Evolutionary conservation across 495 filamentous ascomycete genomes (phyloP), one percentile per base, ranked within the genome.

Genomic region (Podospora pseudoanserina): DNA sequence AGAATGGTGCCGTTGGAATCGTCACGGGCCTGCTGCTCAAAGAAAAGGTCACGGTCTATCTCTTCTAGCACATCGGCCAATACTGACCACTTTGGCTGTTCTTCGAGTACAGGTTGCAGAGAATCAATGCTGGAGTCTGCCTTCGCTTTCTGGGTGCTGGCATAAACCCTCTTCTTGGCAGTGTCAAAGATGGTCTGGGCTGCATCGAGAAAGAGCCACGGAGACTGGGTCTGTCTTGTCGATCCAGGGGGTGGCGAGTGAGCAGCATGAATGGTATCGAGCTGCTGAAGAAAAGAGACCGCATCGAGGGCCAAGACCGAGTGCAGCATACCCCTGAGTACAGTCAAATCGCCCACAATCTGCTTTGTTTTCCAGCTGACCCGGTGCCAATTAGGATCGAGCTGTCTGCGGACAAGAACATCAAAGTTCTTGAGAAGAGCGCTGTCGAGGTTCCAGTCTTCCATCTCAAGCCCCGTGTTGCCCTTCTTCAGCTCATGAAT

Each of bases 351-450:
- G 73, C 87, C 89, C 39, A 94, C 95, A 70, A 99, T 96, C 76
- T 97, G 93, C 75, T 89, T 91, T 11, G 96, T 97, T 75, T 92
- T 92, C 84, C 92, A 97, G 77, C 91, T 97, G 54, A 97, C 91
- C 65, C 96, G 86, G 79, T 99, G 95, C 95, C 95, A 99, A 66
- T 97, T 93, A 5, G 94, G 93, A 74, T 98, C 94, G 16, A 99
- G 81, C 77, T 99, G 95, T 72, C 94, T 88, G 62, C 93, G 82
- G 61, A 99, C 88, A 67, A 94, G 88, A 44, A 92, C 83, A 77
- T 98, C 96, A 76, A 99, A 99, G 71, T 90, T 94, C 76, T 89
- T 91, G 68, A 97, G 91, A 65, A 99, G 79, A 26, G 95, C 96
- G 76, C 92, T 97, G 76, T 99, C 96, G 20, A 97, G 81, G 65